A percentile compares a stretch with the other conserved stretches of the same genome.
phyloP scores from a whole-genome alignment of 176 grass and related monocot genomes.

The Phoenix dactylifera region DNA sequence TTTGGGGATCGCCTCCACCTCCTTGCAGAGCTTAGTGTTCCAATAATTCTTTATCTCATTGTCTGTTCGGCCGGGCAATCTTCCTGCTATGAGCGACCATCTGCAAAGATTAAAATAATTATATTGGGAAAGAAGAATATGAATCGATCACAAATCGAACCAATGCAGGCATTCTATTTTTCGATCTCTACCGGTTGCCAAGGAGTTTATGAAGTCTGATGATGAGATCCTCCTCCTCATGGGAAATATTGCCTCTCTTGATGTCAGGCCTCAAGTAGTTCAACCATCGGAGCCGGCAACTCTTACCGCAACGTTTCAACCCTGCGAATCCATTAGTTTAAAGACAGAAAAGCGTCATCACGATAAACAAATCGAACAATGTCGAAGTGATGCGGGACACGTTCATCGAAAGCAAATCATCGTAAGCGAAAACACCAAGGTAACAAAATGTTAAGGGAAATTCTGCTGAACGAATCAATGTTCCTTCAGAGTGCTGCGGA shows the following conservation, averaged over 20 bases:
- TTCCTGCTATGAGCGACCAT: conserved; percentile 11
- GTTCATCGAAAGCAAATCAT: no score
- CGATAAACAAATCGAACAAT: no score
- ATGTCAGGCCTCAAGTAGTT: conserved; percentile 14
- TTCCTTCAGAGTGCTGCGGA: no score
- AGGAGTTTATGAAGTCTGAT: conserved; percentile 12
- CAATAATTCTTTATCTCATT: conserved; percentile 14
- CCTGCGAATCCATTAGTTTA: neutral
- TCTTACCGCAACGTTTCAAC: conserved; percentile 9
- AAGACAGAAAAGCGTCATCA: no score
- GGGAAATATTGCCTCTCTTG: conserved; percentile 6
- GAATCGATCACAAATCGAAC: neutral
- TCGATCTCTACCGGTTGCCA: neutral
- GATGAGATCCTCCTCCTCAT: conserved; percentile 12
- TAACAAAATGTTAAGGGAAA: no score
- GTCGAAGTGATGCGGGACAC: no score
- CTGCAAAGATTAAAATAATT: neutral
- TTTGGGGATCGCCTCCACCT: neutral
- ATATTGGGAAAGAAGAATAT: neutral
- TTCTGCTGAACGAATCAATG: no score
- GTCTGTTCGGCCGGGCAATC: conserved; percentile 8
- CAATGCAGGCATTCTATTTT: no score
- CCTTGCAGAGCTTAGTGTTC: conserved; percentile 1
- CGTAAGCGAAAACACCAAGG: no score
- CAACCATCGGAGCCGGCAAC: conserved; percentile 7